Evolutionary conservation across 352 stramenopile species (phyloP), one percentile per base, ranked within the genome.

Genomic region (Blastocystis sp.): DNA sequence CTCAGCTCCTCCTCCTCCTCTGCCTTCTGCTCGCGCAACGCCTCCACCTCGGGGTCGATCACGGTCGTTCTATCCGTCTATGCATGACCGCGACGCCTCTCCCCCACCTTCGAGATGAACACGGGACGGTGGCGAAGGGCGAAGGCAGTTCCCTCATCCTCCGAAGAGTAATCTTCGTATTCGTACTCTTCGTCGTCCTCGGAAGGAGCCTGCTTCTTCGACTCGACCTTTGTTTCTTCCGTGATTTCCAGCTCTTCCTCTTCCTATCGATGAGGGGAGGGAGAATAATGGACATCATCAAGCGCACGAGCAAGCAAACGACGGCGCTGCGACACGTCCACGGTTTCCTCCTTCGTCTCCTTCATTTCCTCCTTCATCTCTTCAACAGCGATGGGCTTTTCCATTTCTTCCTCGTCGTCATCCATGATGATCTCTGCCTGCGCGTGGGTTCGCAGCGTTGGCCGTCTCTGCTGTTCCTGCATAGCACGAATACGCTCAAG

Each of bases 1-100:
- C 93, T 92, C 61, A 94, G 19, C 35, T 51, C 31, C 61, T 74
- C 92, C 70, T 95, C 94, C 90, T 96, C 93, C 0, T 92, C 93
- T 29, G 91, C 78, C 26, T 92, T 71, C 65, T 90, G 63, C 55
- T 90, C 80, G n/a, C 91, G 80, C 41, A 91, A 29, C 51, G 91
- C 92, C 39, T 91, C 91, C 65, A 92, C 26, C 16, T 91, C 74
- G 39, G 88, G 77, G 50, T 92, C 91, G 60, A 85, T 66, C 19
- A 76, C 3, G 24, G 85, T 81, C 50, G 90, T 90, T 1, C 71
- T 24, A 50, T 78, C 62, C 4, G 37, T 33, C 71, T 81, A 81
- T 51, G 9, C 26, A 24, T 63, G 9, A 85, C 39, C n/a, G 35
- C 3, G 0, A 85, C n/a, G 4, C 12, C 16, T 41, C n/a, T 33